Evolutionary conservation across 495 filamentous ascomycete genomes (phyloP), one percentile per base, ranked within the genome.

Genomic region (Letharia lupina): DNA sequence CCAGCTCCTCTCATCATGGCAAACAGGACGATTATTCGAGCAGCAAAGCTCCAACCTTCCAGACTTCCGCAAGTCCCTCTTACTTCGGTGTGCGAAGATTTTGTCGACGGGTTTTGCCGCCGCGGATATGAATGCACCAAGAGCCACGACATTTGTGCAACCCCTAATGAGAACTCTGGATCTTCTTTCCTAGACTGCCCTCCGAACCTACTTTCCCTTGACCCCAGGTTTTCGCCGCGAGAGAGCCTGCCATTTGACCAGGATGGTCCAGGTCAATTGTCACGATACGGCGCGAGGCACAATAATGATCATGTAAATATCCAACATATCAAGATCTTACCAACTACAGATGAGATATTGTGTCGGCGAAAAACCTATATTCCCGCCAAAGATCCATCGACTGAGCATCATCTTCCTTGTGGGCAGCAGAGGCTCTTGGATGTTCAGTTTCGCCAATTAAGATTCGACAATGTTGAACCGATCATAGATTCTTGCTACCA

Each of bases 231-330:
- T 13, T 33, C 41, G 8, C 61, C 66, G 1, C n/a, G 23, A 12
- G 56, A 64, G 40, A 52, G 60, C 35, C 28, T 45, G 11, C 59
- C 62, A n/a, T 72, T 73, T 45, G 70, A 72, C 10, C 58, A 71
- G 18, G 72, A 72, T 11, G 72, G 72, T 37, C 72, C 72, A 7
- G 72, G 71, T 10, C 1, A 56, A 9, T 54, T 72, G 12, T 70
- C 66, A 20, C 41, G 33, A n/a, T 41, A 62, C 33, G 69, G 71
- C 45, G 54, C 68, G 52, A 60, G 71, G 33, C 72, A 73, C 50
- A 66, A 72, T 40, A 73, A 73, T 16, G 72, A 73, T 42, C 72
- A 73, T 35, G 54, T 63, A 31, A 47, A 73, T 10, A 70, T 73
- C 39, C 39, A 67, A 33, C 39, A 69, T 31, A 71, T 73, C 39